phyloP scores from a whole-genome alignment of 2,329 filamentous ascomycete genomes.

The Fusarium lyarnte region DNA sequence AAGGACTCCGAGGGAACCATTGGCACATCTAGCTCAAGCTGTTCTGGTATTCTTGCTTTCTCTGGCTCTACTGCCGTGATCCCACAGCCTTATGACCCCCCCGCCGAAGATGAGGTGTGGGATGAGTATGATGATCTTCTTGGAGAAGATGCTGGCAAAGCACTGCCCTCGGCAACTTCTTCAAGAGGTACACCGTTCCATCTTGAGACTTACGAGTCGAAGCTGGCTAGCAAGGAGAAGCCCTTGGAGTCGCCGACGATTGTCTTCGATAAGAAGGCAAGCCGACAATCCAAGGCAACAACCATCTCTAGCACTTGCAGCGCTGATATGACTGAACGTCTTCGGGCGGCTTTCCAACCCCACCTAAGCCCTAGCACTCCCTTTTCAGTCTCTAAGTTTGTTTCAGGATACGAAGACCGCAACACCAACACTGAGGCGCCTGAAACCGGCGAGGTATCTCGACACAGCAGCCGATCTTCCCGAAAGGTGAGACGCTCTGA shows the following conservation, averaged over 20 bases:
- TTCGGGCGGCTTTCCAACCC: constrained; percentile 59
- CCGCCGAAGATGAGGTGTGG: constrained; percentile 89
- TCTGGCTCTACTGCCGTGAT: constrained; percentile 73
- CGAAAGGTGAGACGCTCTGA: constrained; percentile 53
- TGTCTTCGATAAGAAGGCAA: constrained; percentile 45
- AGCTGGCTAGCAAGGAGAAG: constrained; percentile 49
- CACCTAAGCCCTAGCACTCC: constrained; percentile 55
- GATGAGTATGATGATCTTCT: constrained; percentile 92
- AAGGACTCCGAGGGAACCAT: constrained; percentile 74
- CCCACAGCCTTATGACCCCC: constrained; percentile 68
- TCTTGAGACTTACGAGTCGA: constrained; percentile 59
- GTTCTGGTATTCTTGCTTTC: constrained; percentile 69
- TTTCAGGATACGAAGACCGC: constrained; percentile 40
- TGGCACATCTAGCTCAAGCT: constrained; percentile 65
- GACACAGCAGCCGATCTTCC: constrained; percentile 46
- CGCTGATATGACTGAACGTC: constrained; percentile 63
- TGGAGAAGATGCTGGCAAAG: constrained; percentile 64
- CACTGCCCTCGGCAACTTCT: constrained; percentile 63
- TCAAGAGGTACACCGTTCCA: constrained; percentile 67
- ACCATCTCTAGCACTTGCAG: constrained; percentile 63
- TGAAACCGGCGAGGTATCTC: constrained; percentile 46
- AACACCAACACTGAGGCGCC: constrained; percentile 25
- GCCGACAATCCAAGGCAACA: constrained; percentile 47
- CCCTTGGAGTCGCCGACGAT: constrained; percentile 61
- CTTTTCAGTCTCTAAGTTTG: constrained; percentile 55